phyloP scores from a whole-genome alignment of 805 yeast species.

The Tetrapisispora pingtungensis region DNA sequence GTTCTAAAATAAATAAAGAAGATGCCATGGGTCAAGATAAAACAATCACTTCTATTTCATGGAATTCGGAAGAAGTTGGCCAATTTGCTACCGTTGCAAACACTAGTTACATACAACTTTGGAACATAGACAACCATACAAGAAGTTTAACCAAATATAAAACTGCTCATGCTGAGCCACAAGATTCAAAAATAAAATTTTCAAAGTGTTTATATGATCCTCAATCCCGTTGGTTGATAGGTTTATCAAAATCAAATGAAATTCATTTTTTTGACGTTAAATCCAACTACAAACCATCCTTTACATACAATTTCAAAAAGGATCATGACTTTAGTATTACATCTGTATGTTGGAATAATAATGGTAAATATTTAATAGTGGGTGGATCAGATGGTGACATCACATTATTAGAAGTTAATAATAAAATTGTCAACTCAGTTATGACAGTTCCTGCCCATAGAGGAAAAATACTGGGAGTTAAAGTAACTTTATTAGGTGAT shows the following conservation, averaged over 20 bases:
- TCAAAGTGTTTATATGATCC: conserved; percentile 31
- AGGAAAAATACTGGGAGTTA: conserved; percentile 38
- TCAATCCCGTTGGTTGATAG: conserved; percentile 39
- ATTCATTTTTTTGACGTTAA: conserved; percentile 30
- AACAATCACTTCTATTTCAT: conserved; percentile 15
- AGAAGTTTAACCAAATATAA: conserved; percentile 10
- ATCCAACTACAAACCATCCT: conserved; percentile 24
- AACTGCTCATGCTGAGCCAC: conserved; percentile 5
- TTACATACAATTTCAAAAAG: conserved; percentile 3
- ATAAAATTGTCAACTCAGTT: conserved; percentile 4
- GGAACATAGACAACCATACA: conserved; percentile 15
- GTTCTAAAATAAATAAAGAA: conserved; percentile 8
- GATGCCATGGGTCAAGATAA: conserved; percentile 16
- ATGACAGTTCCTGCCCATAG: conserved; percentile 37
- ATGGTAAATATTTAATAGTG: conserved; percentile 32
- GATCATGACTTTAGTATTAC: conserved; percentile 19
- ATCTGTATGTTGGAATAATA: conserved; percentile 27
- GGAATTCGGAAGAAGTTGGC: conserved; percentile 17
- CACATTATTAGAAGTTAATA: conserved; percentile 13
- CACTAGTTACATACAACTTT: conserved; percentile 14
- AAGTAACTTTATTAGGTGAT: conserved; percentile 44
- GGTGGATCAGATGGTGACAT: conserved; percentile 42
- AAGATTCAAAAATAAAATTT: conserved; percentile 10
- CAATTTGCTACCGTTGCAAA: conserved; percentile 21
- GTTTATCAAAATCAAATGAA: conserved; percentile 33